phyloP scores from a whole-genome alignment of 192 early-diverging fungal genomes.

The Linnemannia hyalina region DNA sequence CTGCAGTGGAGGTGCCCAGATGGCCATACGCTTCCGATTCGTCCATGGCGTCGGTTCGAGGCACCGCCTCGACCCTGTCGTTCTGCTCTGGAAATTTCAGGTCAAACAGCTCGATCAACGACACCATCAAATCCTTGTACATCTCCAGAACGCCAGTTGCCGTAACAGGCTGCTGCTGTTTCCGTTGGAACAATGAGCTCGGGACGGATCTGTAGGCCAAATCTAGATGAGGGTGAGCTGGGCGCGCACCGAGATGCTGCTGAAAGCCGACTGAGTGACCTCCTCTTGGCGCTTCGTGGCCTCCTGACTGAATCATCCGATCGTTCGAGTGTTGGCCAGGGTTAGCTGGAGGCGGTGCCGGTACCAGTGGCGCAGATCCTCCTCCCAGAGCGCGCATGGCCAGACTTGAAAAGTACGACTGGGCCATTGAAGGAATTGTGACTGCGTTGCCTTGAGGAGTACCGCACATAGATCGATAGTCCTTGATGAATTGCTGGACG shows the following conservation, averaged over 20 bases:
- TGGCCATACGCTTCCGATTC: background rate
- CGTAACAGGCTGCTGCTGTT: background rate
- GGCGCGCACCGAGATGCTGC: background rate
- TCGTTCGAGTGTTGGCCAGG: background rate
- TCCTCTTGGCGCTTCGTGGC: background rate
- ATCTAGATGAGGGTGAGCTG: background rate
- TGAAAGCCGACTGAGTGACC: background rate
- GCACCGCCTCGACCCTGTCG: background rate
- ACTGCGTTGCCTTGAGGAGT: background rate
- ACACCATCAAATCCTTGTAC: slow-evolving; percentile 30
- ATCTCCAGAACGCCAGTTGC: slow-evolving; percentile 28
- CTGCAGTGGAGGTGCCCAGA: background rate
- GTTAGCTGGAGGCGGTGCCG: background rate
- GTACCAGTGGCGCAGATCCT: background rate
- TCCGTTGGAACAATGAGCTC: slow-evolving; percentile 2
- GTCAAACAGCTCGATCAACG: slow-evolving; percentile 31
- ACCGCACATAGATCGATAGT: slow-evolving; percentile 22
- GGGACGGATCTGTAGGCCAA: background rate
- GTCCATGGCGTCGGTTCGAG: background rate
- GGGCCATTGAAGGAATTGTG: slow-evolving; percentile 20
- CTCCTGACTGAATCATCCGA: background rate
- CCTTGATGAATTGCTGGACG: slow-evolving; percentile 24
- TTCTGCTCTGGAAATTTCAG: background rate
- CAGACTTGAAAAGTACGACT: slow-evolving; percentile 33
- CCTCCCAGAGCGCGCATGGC: slow-evolving; percentile 17